Conservation (phyloP, 495 filamentous ascomycete species). For the Penicillium argentinense region DNA sequence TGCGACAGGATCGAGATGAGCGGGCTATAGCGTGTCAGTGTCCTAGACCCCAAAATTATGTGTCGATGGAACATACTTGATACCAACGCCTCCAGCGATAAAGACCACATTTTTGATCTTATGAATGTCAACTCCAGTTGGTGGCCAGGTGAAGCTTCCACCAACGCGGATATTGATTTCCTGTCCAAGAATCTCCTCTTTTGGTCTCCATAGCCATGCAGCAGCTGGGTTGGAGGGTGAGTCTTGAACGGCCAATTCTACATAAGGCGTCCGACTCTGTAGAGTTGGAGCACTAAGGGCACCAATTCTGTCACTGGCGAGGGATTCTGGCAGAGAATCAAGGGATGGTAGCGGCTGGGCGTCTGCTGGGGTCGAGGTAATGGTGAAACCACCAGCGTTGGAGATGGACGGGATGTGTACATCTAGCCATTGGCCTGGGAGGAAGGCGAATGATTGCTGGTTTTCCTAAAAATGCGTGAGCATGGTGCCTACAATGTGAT, state of each 20-base stretch:
- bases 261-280: slow-evolving; percentile 41
- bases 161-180: slow-evolving; percentile 69
- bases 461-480: slow-evolving; percentile 15
- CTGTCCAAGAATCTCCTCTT: slow-evolving; percentile 53
- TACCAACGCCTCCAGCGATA: slow-evolving; percentile 80
- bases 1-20: slow-evolving; percentile 60
- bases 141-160: slow-evolving; percentile 78
- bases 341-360: slow-evolving; percentile 32
- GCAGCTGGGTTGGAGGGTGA: slow-evolving; percentile 68
- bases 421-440: slow-evolving; percentile 91
- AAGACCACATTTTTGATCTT: slow-evolving; percentile 61
- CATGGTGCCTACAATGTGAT: background rate
- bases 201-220: slow-evolving; percentile 69
- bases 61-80: slow-evolving; percentile 55
- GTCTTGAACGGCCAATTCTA: slow-evolving; percentile 75
- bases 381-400: slow-evolving; percentile 81
- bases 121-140: slow-evolving; percentile 38
- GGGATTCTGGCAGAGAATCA: slow-evolving; percentile 18
- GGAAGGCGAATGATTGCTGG: slow-evolving; percentile 51
- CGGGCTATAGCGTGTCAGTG: slow-evolving; percentile 35
- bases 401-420: slow-evolving; percentile 65
- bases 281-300: slow-evolving; percentile 13
- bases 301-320: slow-evolving; percentile 19
- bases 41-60: no score
- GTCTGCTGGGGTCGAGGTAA: slow-evolving; percentile 69